These are phyloP conservation scores for Pholiota molesta DNA, from an alignment of 768 basidiomycete genomes.

Conservation along the genomic window DNA sequence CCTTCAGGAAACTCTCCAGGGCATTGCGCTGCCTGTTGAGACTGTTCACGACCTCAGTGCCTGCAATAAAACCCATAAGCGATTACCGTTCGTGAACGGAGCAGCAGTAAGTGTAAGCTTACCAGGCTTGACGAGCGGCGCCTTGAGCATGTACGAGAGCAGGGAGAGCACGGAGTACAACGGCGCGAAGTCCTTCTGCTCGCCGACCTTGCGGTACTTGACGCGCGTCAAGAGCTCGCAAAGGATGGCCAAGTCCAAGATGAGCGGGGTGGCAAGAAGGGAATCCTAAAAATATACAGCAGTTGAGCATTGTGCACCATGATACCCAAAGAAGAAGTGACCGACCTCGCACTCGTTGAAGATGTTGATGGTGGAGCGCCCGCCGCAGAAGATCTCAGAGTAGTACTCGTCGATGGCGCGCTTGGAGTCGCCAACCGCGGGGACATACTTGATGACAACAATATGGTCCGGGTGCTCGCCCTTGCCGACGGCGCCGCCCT, in stretches of 20 bases:
- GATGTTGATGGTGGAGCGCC: slow-evolving; percentile 91
- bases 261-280: slow-evolving; percentile 92
- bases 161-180: slow-evolving; percentile 92
- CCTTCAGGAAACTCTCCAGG: slow-evolving; percentile 92
- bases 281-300: slow-evolving; percentile 64
- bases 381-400: slow-evolving; percentile 97
- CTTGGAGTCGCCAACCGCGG: slow-evolving; percentile 96
- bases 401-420: slow-evolving; percentile 99
- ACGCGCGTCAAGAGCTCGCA: slow-evolving; percentile 94
- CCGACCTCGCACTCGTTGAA: slow-evolving; percentile 96
- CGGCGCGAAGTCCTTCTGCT: slow-evolving; percentile 69
- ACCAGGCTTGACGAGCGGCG: slow-evolving; percentile 94
- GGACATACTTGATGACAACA: slow-evolving; percentile 96
- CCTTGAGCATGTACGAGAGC: slow-evolving; percentile 97
- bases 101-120: slow-evolving; percentile 17
- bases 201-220: slow-evolving; percentile 70
- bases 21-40: slow-evolving; percentile 94
- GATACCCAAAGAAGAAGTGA: slow-evolving; percentile 10
- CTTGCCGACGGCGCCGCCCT: slow-evolving; percentile 59
- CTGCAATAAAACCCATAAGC: slow-evolving; percentile 27
- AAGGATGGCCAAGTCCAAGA: slow-evolving; percentile 91
- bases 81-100: neutral
- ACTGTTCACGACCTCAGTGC: slow-evolving; percentile 93
- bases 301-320: slow-evolving; percentile 15
- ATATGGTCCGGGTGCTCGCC: slow-evolving; percentile 98